Base-by-base conservation (phyloP, 345 rosid genomes). In the Melastoma malabathricum region DNA sequence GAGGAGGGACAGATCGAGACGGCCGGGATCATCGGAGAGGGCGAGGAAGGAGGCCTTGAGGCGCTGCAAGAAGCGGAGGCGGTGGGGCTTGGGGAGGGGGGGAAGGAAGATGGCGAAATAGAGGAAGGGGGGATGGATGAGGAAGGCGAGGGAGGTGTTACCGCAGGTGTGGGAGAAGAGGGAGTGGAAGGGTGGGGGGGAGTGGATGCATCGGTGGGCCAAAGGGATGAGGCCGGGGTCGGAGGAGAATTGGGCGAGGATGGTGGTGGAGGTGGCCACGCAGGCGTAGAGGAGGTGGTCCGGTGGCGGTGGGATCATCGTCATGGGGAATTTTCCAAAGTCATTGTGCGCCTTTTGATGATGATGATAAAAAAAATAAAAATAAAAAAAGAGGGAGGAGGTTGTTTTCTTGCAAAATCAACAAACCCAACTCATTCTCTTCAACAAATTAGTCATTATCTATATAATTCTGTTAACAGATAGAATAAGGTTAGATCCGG, bases 101-200 rank as follows among this genome's bases (percentile, higher is more conserved):
- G 69, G 76, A 17, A 75, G 69, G 16, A 48, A 51, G 18, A 92
- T 76, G 19, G 70, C 77, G 64, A 92, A 87, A 61, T 66, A 87
- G 15, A 64, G 74, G 38, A 84, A 69, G 22, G 79, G 71, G 44
- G 64, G 74, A 0, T 75, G 68, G 71, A 82, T 74, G 13, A 82
- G 60, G 76, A 77, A 86, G 2, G 81, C 65, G 65, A 80, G 77
- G 22, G 80, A 75, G 58, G 72, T 73, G 15, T 66, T 47, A 20
- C 63, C 54, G 50, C 59, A 67, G 15, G 98, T 82, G 23, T 87
- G 95, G 29, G 84, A 80, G 68, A 86, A 92, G 52, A 63, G 25
- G 12, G 87, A 72, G 76, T 92, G 98, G 60, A 72, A 54, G 0
- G 69, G 75, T 18, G 98, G 98, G 54, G 96, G 57, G 23, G 58